Conservation (phyloP, 176 grass and related monocot genomes). For the Oryza longistaminata region DNA sequence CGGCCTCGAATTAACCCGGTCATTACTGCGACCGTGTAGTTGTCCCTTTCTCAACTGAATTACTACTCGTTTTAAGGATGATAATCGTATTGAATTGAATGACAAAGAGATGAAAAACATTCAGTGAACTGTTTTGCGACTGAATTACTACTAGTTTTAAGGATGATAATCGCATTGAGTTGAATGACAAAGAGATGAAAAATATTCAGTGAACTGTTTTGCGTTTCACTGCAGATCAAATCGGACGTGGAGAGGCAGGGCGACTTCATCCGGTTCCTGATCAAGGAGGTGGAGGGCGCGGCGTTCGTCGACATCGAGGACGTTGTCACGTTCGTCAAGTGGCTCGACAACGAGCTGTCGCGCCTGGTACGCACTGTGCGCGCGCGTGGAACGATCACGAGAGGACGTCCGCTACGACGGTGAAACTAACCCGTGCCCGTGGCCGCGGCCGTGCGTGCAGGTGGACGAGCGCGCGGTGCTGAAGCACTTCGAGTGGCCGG, state of each 20-base stretch:
- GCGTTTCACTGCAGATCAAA: slow-evolving; percentile 57
- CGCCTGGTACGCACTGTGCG: slow-evolving; percentile 54
- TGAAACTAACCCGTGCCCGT: background rate
- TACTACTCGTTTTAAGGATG: background rate
- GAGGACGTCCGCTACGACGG: background rate
- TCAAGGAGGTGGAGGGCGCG: slow-evolving; percentile 76
- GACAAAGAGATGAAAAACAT: background rate
- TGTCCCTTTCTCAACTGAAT: background rate
- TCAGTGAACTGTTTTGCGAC: background rate
- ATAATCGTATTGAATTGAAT: background rate
- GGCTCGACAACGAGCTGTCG: slow-evolving; percentile 95
- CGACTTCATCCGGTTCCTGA: slow-evolving; percentile 82
- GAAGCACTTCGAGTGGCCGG: slow-evolving; percentile 99
- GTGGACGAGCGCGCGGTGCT: slow-evolving; percentile 97
- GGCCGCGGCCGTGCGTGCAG: slow-evolving; percentile 20
- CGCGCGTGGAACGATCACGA: background rate
- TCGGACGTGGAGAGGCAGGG: slow-evolving; percentile 91
- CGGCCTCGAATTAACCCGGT: background rate
- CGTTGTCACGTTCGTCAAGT: slow-evolving; percentile 94
- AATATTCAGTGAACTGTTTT: background rate
- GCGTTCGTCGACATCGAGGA: slow-evolving; percentile 75
- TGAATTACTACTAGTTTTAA: background rate
- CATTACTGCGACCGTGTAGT: background rate
- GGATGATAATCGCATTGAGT: background rate
- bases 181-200: background rate